Percentiles rank a stretch among this genome's conserved stretches.
These are phyloP conservation scores for Tilletiopsis washingtonensis DNA, from an alignment of 1,284 basidiomycete species.

Conservation along the genomic window DNA sequence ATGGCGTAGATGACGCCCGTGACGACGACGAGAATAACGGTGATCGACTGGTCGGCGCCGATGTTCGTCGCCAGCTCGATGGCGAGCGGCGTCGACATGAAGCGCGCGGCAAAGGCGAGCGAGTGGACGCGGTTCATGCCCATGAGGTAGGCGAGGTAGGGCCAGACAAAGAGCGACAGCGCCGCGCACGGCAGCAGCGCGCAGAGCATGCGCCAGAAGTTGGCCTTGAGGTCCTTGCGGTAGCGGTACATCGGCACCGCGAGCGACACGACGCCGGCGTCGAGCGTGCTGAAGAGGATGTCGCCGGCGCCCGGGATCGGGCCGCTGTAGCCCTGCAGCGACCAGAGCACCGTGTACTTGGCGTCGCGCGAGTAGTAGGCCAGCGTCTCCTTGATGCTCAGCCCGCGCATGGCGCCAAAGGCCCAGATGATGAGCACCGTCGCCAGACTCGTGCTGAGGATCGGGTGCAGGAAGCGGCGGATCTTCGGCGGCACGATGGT, in stretches of 20 bases:
- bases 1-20: conserved; percentile 34
- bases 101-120: conserved; percentile 23
- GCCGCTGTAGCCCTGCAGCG: conserved; percentile 18
- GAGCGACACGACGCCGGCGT: conserved; percentile 35
- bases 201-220: conserved; percentile 19
- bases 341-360: conserved; percentile 28
- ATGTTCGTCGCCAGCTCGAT: conserved; percentile 30
- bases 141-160: conserved; percentile 15
- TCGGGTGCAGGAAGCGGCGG: conserved; percentile 31
- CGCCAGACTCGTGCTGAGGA: conserved; percentile 28
- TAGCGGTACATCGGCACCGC: conserved; percentile 40
- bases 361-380: conserved; percentile 22
- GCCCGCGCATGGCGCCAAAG: conserved; percentile 17
- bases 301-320: conserved; percentile 37
- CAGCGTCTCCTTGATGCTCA: conserved; percentile 15
- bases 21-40: conserved; percentile 36
- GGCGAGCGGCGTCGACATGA: conserved; percentile 37
- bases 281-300: conserved; percentile 27
- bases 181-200: conserved; percentile 22
- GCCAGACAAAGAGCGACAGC: conserved; percentile 31
- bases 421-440: conserved; percentile 36
- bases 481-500: conserved; percentile 23
- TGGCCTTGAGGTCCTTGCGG: conserved; percentile 20
- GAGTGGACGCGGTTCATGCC: conserved; percentile 21
- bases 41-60: conserved; percentile 31